Conservation (phyloP, 1,284 basidiomycete species). For the Rhodotorula mucilaginosa region DNA sequence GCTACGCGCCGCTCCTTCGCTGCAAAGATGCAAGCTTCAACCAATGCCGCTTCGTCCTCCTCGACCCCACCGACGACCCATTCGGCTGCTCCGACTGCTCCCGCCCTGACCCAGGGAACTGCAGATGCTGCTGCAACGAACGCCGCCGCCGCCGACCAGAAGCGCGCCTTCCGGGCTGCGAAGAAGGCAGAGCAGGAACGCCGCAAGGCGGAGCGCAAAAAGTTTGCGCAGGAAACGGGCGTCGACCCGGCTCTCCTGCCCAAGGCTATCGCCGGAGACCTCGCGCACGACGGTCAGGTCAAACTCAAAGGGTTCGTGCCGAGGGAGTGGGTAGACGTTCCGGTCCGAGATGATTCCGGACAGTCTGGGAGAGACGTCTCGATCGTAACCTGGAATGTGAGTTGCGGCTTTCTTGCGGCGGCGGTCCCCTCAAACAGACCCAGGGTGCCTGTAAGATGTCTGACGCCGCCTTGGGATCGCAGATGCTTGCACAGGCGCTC, state of each 20-base stretch:
- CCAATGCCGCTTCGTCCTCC: no score
- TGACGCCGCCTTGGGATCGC: not conserved
- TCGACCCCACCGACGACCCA: not conserved
- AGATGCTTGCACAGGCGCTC: slow-evolving; percentile 51
- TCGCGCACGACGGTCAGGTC: not conserved
- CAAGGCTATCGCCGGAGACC: slow-evolving; percentile 4
- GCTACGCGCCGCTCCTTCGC: not conserved
- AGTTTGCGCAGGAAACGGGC: slow-evolving; percentile 17
- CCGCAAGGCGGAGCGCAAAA: slow-evolving; percentile 24
- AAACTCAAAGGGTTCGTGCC: slow-evolving; percentile 24
- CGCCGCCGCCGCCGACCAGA: slow-evolving; percentile 10
- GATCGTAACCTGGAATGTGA: slow-evolving; percentile 44
- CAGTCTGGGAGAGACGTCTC: slow-evolving; percentile 11
- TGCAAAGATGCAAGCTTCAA: not conserved
- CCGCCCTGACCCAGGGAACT: not conserved
- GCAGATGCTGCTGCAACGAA: not conserved
- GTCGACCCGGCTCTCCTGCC: slow-evolving; percentile 25
- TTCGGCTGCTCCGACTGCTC: not conserved
- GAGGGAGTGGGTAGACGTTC: slow-evolving; percentile 29
- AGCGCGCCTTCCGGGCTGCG: slow-evolving; percentile 18
- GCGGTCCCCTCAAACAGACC: no score
- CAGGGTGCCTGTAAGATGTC: no score
- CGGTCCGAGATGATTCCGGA: not conserved
- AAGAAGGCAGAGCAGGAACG: slow-evolving; percentile 30
- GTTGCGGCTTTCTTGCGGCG: not conserved